A percentile compares a stretch with the other conserved stretches of the same genome.
phyloP scores from a whole-genome alignment of 176 grass and related monocot genomes.

The Zea luxurians region DNA sequence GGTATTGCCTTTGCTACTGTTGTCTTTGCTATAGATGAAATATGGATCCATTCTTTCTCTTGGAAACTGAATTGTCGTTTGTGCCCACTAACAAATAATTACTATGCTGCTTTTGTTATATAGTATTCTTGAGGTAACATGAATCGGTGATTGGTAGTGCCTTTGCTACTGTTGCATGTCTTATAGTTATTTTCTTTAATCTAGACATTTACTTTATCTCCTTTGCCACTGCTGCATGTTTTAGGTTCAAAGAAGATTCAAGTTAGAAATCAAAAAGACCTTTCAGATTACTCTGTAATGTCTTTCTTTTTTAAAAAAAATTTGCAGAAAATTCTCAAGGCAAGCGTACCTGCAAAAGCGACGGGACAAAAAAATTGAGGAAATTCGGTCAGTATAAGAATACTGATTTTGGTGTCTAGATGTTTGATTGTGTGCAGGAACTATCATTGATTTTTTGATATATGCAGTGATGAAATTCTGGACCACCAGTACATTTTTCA shows the following conservation, averaged over 20 bases:
- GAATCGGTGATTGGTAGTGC: neutral
- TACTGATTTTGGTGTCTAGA: neutral
- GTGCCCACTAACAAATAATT: neutral
- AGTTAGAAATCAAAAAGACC: neutral
- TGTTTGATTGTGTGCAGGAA: neutral
- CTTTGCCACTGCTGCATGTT: neutral
- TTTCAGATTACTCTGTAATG: neutral
- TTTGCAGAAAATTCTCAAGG: conserved; percentile 65
- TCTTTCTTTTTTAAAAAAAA: neutral
- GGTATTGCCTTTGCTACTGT: too few relatives aligned
- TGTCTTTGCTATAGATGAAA: conserved; percentile 1
- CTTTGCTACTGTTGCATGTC: conserved; percentile 40
- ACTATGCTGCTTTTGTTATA: conserved; percentile 6
- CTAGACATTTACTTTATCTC: neutral
- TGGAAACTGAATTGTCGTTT: conserved; percentile 10
- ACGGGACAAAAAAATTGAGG: conserved; percentile 89
- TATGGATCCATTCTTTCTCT: neutral
- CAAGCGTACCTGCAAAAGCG: conserved; percentile 82
- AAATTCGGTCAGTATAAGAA: conserved; percentile 40
- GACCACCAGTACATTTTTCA: conserved; percentile 93
- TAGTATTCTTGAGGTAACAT: neutral
- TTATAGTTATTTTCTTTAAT: neutral
- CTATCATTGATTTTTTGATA: neutral
- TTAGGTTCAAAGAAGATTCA: neutral
- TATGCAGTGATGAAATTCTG: conserved; percentile 76